Percentiles rank a stretch among this genome's conserved stretches.
These are phyloP conservation scores for Nemania sp. DNA, from an alignment of 2,329 filamentous ascomycete genomes.

Conservation along the genomic window DNA sequence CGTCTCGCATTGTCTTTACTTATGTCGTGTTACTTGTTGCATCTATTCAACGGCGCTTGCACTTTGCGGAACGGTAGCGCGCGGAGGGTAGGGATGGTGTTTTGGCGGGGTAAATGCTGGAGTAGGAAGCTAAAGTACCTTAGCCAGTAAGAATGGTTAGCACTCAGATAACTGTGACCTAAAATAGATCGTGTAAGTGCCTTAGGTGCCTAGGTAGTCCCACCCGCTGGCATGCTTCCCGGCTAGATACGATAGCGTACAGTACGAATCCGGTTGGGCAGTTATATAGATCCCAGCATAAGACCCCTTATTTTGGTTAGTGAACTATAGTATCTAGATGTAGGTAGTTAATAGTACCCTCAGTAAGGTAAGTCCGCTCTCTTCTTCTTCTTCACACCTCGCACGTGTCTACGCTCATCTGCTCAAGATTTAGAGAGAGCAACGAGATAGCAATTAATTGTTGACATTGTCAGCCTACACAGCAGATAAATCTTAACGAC, in stretches of 20 bases:
- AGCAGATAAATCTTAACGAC: not conserved
- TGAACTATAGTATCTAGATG: no score
- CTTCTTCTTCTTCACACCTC: not conserved
- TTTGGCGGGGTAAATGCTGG: not conserved
- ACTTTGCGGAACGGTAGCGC: not conserved
- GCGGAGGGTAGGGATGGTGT: not conserved
- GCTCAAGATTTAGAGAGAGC: not conserved
- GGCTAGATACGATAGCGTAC: not conserved
- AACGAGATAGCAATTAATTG: not conserved
- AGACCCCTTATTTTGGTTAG: not conserved
- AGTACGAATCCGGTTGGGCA: not conserved
- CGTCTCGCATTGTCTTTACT: no score
- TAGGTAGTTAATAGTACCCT: no score
- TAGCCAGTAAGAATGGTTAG: not conserved
- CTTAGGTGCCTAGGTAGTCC: no score
- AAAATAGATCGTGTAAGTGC: not conserved
- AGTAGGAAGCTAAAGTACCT: not conserved
- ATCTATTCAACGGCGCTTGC: no score
- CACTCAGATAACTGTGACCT: not conserved
- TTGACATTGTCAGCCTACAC: not conserved
- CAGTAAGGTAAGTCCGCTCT: no score
- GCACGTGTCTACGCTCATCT: not conserved
- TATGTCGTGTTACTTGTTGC: no score
- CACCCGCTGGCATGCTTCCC: not conserved
- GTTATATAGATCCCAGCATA: not conserved